These are phyloP conservation scores for Physcomitrium patens DNA, from an alignment of 225 moss, liverwort and hornwort genomes.

Conservation along the genomic window DNA sequence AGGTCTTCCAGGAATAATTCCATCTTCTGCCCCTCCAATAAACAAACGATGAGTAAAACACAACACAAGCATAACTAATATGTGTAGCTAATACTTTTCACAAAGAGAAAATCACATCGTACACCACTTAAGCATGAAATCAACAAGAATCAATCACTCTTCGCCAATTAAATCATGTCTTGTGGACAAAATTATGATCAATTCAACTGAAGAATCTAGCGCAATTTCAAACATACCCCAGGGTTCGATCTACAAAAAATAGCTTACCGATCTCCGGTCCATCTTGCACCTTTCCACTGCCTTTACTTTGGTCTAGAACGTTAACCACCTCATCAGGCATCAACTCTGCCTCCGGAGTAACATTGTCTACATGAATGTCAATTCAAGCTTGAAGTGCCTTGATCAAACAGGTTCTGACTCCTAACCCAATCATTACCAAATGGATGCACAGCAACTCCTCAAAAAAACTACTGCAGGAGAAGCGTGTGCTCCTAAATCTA, in stretches of 20 bases:
- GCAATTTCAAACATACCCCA: not conserved
- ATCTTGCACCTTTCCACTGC: conserved; percentile 68
- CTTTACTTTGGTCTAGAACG: conserved; percentile 51
- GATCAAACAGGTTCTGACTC: not conserved
- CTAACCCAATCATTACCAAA: not conserved
- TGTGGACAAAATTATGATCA: too few relatives aligned
- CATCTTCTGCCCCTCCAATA: conserved; percentile 71
- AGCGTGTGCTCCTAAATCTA: conserved; percentile 10
- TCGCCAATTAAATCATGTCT: too few relatives aligned
- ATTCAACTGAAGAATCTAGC: not conserved
- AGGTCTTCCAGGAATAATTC: conserved; percentile 81
- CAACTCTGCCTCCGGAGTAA: conserved; percentile 46
- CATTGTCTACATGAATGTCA: conserved; percentile 42
- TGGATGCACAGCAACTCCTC: not conserved
- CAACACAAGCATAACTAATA: not conserved
- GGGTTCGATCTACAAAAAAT: conserved; percentile 2
- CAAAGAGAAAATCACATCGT: not conserved
- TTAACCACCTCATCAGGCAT: conserved; percentile 45
- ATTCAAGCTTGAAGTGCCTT: conserved; percentile 2
- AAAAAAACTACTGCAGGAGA: not conserved
- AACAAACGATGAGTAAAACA: not conserved
- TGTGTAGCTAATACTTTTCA: not conserved
- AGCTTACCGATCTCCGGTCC: conserved; percentile 83
- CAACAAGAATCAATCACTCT: too few relatives aligned
- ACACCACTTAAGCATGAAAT: too few relatives aligned